Conservation (phyloP, 139 green algal genomes). For the Spirogloea muscicola region DNA sequence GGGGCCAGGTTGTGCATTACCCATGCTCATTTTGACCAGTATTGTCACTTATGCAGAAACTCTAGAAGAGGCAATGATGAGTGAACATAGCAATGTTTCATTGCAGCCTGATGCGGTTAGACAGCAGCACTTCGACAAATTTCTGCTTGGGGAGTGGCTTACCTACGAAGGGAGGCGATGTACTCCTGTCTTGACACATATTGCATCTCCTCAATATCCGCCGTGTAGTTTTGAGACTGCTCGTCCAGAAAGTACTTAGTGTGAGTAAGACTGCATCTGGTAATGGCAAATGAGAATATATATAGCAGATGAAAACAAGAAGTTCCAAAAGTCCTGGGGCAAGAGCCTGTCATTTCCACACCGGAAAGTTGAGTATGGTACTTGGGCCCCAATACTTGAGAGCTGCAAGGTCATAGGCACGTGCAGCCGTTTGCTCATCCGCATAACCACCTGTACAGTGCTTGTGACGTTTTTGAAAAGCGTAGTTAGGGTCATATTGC, state of each 20-base stretch:
- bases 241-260: background rate
- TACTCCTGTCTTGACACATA: constrained; percentile 15
- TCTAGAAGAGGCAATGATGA: background rate
- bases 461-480: background rate
- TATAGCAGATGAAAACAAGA: background rate
- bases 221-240: constrained; percentile 18
- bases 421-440: constrained; percentile 9
- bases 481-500: background rate
- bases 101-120: constrained; percentile 2
- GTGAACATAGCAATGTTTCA: background rate
- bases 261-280: background rate
- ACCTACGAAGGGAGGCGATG: constrained; percentile 24
- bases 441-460: constrained; percentile 23
- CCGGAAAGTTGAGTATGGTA: constrained; percentile 27
- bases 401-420: constrained; percentile 33
- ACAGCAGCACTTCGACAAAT: background rate
- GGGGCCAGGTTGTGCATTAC: background rate
- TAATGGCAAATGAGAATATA: background rate
- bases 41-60: too few species aligned
- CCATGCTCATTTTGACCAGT: background rate
- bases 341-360: background rate
- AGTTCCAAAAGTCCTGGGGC: background rate
- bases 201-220: constrained; percentile 27
- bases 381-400: constrained; percentile 35
- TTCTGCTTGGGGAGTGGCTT: background rate